Conservation (phyloP, 257 asterid genomes). For the Ilex aquifolium region DNA sequence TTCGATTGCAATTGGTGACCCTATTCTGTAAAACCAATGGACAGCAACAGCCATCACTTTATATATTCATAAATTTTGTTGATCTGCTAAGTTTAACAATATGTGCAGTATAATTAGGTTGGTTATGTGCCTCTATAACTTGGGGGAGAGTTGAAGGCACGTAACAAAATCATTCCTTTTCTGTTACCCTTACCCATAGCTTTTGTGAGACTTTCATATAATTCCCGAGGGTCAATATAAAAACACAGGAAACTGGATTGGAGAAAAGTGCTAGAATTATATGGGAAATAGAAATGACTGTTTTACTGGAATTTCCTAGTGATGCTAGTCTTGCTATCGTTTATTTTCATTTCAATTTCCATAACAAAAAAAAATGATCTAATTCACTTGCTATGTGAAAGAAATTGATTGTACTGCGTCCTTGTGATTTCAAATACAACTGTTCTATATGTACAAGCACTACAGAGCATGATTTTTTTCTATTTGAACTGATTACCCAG, state of each 20-base stretch:
- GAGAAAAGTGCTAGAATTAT: too few relatives aligned
- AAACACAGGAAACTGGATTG: background rate
- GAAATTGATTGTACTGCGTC: background rate
- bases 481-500: background rate
- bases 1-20: background rate
- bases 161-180: too few relatives aligned
- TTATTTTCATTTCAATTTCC: too few relatives aligned
- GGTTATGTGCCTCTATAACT: too few relatives aligned
- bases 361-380: background rate
- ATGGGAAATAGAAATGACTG: background rate
- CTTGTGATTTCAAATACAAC: background rate
- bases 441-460: background rate
- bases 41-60: too few relatives aligned
- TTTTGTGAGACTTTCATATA: too few relatives aligned
- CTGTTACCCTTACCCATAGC: too few relatives aligned
- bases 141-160: too few relatives aligned
- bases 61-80: too few relatives aligned
- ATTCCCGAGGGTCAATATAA: background rate
- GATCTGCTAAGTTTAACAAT: too few relatives aligned
- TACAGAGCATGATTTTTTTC: background rate
- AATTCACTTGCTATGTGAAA: background rate
- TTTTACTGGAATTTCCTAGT: background rate
- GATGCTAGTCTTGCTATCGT: background rate
- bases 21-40: background rate
- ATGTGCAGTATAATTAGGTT: too few relatives aligned